phyloP scores from a whole-genome alignment of 768 basidiomycete species.

The Psilocybe tampanensis region DNA sequence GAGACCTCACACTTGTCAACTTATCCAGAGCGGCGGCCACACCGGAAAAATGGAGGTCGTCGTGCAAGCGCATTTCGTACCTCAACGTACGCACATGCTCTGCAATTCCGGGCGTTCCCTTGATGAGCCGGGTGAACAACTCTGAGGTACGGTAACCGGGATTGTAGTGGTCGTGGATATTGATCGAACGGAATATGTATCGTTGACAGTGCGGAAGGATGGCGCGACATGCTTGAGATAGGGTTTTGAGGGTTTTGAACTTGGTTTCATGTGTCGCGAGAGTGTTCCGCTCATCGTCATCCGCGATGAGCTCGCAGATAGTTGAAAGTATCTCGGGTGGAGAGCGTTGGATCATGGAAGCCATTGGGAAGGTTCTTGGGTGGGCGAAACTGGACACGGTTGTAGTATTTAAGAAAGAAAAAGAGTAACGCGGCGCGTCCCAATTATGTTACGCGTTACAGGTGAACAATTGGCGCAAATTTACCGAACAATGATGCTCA shows the following conservation, averaged over 20 bases:
- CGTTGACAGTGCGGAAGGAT: neutral
- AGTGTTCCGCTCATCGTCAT: neutral
- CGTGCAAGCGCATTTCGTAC: neutral
- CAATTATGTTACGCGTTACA: too few relatives aligned
- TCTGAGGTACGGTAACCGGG: neutral
- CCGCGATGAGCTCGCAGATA: neutral
- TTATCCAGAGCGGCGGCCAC: neutral
- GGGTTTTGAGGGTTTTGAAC: neutral
- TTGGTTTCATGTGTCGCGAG: neutral
- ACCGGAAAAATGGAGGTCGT: neutral
- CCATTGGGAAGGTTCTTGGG: too few relatives aligned
- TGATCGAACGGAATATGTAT: neutral
- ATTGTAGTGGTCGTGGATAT: neutral
- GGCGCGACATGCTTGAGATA: neutral
- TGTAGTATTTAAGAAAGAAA: too few relatives aligned
- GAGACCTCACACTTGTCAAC: neutral
- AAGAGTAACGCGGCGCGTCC: too few relatives aligned
- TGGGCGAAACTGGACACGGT: too few relatives aligned
- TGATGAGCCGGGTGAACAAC: neutral
- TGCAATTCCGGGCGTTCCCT: neutral
- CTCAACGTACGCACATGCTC: neutral
- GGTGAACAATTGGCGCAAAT: too few relatives aligned
- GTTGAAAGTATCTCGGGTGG: neutral
- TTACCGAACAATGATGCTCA: too few relatives aligned
- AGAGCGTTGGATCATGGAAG: neutral